Percentiles rank a stretch among this genome's conserved stretches.
Evolutionary conservation across 2,329 filamentous ascomycete species (phyloP).

Genomic region (Stachybotrys chartarum): DNA sequence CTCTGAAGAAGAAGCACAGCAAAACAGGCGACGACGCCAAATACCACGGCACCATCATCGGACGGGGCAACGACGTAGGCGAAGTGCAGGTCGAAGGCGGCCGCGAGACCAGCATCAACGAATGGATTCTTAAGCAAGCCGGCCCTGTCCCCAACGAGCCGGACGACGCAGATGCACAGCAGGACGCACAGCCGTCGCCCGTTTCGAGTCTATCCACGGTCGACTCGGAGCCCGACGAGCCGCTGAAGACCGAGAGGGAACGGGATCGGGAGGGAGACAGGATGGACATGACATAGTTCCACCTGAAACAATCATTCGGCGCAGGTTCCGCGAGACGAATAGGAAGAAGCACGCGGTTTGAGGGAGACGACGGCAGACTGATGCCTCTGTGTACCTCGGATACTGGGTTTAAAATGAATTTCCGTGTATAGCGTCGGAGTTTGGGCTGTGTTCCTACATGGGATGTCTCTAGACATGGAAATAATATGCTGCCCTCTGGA

Average conservation of each 20-base stretch:
- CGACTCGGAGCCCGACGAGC: neutral
- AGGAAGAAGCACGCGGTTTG: neutral
- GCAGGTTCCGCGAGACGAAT: neutral
- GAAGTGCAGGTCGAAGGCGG: constrained; percentile 76
- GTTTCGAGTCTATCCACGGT: constrained; percentile 2
- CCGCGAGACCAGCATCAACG: constrained; percentile 24
- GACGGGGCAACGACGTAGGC: constrained; percentile 62
- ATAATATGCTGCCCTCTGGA: too few species aligned
- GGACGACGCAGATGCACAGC: constrained; percentile 8
- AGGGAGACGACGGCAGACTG: neutral
- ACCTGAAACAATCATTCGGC: neutral
- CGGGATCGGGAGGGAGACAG: constrained; percentile 34
- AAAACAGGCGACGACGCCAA: constrained; percentile 82
- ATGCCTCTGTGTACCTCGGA: neutral
- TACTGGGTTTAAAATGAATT: neutral
- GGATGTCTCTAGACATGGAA: too few species aligned
- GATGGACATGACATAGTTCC: constrained; percentile 35
- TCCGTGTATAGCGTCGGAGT: constrained; percentile 20
- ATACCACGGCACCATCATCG: constrained; percentile 78
- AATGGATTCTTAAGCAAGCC: constrained; percentile 27
- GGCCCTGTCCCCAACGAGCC: constrained; percentile 5
- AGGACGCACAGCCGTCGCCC: constrained; percentile 15
- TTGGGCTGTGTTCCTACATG: constrained; percentile 3
- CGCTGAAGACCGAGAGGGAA: constrained; percentile 10
- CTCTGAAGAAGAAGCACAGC: constrained; percentile 86